Conservation (phyloP, 805 yeast species). For the Nakazawaea wickerhamii region DNA sequence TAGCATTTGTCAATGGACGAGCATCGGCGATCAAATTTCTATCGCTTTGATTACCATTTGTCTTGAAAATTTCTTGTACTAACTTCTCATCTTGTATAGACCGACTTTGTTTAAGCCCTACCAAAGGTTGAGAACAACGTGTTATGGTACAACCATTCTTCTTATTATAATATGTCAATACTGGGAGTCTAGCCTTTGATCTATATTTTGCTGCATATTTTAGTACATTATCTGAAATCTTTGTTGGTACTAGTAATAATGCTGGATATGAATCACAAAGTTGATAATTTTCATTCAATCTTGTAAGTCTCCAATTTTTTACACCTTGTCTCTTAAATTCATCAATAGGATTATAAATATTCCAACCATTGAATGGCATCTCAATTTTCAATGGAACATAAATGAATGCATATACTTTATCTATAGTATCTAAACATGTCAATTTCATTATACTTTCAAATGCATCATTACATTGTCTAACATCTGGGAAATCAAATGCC, state of each 20-base stretch:
- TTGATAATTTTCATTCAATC: conserved; percentile 56
- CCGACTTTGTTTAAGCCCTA: conserved; percentile 81
- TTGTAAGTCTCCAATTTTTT: conserved; percentile 64
- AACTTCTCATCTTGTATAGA: conserved; percentile 89
- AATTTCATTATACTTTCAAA: conserved; percentile 65
- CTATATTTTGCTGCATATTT: conserved; percentile 81
- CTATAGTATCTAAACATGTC: conserved; percentile 47
- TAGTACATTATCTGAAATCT: conserved; percentile 75
- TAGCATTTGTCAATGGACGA: conserved; percentile 88
- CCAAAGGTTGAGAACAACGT: conserved; percentile 88
- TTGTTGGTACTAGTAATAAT: conserved; percentile 60
- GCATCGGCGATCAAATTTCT: conserved; percentile 79
- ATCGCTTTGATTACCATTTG: conserved; percentile 36
- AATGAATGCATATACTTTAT: conserved; percentile 72
- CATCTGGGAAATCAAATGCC: conserved; percentile 66
- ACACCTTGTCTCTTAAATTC: conserved; percentile 72
- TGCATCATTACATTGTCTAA: conserved; percentile 59
- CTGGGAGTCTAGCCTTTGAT: conserved; percentile 82
- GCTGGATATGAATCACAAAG: conserved; percentile 77
- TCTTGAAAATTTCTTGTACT: conserved; percentile 64
- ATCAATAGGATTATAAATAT: conserved; percentile 47
- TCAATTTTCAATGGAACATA: conserved; percentile 77
- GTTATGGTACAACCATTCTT: conserved; percentile 73
- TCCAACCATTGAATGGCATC: conserved; percentile 63
- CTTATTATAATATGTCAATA: conserved; percentile 67